Conservation (phyloP, 2,329 filamentous ascomycete species). For the Fusarium goolgardi region DNA sequence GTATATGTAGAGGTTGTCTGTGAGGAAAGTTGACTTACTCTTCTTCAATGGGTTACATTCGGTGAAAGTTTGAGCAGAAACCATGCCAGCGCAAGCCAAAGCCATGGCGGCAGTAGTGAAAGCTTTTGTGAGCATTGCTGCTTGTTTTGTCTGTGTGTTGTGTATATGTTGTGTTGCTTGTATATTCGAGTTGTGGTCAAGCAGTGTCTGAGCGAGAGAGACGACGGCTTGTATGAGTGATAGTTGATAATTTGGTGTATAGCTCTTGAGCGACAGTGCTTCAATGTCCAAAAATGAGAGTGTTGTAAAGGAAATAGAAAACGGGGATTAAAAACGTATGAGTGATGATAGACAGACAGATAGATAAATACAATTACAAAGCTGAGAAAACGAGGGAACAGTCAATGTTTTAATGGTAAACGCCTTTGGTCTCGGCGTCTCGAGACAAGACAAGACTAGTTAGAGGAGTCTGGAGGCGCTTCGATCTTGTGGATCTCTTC, state of each 20-base stretch:
- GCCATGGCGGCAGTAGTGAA: slow-evolving; percentile 60
- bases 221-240: slow-evolving; percentile 30
- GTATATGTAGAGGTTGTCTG: neutral
- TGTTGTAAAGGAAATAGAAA: slow-evolving; percentile 17
- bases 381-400: slow-evolving; percentile 18
- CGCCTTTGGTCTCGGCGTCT: slow-evolving; percentile 23
- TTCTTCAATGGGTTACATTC: slow-evolving; percentile 66
- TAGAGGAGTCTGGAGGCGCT: slow-evolving; percentile 25
- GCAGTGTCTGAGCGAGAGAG: slow-evolving; percentile 32
- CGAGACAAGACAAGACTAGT: slow-evolving; percentile 12
- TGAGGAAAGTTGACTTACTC: slow-evolving; percentile 49
- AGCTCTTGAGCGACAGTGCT: slow-evolving; percentile 31
- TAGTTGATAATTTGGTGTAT: slow-evolving; percentile 2
- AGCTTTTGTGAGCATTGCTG: slow-evolving; percentile 58
- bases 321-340: slow-evolving; percentile 36
- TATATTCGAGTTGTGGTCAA: slow-evolving; percentile 26
- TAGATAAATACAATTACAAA: neutral
- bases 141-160: slow-evolving; percentile 2
- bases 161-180: neutral
- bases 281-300: slow-evolving; percentile 7
- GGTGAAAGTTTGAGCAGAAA: slow-evolving; percentile 68
- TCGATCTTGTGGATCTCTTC: slow-evolving; percentile 35
- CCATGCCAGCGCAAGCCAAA: slow-evolving; percentile 62
- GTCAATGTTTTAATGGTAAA: slow-evolving; percentile 40
- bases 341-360: slow-evolving; percentile 4